Conservation (phyloP, 495 filamentous ascomycete species). For the Oidiodendron maius region DNA sequence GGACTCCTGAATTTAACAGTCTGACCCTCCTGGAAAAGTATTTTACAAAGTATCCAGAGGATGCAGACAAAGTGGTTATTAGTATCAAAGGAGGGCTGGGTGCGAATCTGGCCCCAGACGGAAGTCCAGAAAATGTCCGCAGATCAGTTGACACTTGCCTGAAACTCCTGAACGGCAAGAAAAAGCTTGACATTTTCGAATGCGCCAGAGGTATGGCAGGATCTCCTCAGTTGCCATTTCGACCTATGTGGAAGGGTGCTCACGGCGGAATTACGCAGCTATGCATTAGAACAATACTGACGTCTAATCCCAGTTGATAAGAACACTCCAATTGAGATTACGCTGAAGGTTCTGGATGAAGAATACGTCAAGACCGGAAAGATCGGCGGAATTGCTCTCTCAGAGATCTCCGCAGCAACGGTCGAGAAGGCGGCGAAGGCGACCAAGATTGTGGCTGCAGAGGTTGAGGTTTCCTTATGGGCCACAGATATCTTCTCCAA, state of each 20-base stretch:
- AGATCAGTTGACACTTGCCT: slow-evolving; percentile 64
- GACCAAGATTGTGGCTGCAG: slow-evolving; percentile 65
- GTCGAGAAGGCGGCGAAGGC: slow-evolving; percentile 68
- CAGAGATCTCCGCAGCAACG: slow-evolving; percentile 66
- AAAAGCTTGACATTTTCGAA: slow-evolving; percentile 80
- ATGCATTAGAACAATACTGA: too few species aligned
- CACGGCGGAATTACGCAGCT: too few species aligned
- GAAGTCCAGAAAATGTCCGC: slow-evolving; percentile 55
- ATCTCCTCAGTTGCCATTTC: too few species aligned
- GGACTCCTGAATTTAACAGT: slow-evolving; percentile 61
- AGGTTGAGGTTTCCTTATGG: slow-evolving; percentile 75
- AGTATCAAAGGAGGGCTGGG: slow-evolving; percentile 57
- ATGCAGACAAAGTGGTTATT: slow-evolving; percentile 59
- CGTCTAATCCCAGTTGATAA: slow-evolving; percentile 55
- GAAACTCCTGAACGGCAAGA: slow-evolving; percentile 59
- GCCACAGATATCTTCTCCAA: slow-evolving; percentile 64
- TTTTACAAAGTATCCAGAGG: slow-evolving; percentile 62
- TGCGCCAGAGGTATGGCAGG: slow-evolving; percentile 42
- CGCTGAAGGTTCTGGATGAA: slow-evolving; percentile 44
- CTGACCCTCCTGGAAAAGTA: slow-evolving; percentile 59
- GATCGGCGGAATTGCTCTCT: slow-evolving; percentile 71
- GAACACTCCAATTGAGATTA: slow-evolving; percentile 43
- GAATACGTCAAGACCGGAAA: slow-evolving; percentile 66
- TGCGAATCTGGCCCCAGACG: slow-evolving; percentile 23
- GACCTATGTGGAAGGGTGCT: too few species aligned